Evolutionary conservation across 192 early-diverging fungal genomes (phyloP), one percentile per base, ranked within the genome.

Genomic region (Backusella luteola): DNA sequence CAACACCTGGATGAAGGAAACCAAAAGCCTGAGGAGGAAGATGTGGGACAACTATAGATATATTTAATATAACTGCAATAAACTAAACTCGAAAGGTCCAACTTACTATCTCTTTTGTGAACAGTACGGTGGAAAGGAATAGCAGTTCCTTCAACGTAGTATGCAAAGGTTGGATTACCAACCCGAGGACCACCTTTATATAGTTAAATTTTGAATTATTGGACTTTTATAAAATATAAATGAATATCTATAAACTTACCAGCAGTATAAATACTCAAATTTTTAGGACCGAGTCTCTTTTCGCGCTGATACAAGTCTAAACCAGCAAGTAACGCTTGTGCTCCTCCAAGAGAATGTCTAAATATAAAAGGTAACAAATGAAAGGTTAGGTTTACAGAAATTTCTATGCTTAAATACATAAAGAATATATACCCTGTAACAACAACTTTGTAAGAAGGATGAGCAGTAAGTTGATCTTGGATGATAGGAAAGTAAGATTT

Each of bases 271-370:
- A 73, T 66, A 23, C 34, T 38, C n/a, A 77, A 70, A 49, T 77
- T 77, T 5, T 6, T 49, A 17, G 69, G 53, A 6, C 39, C 36
- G 5, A 77, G 38, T 36, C 76, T 59, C 5, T 7, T 32, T 5
- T 77, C 76, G 4, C 71, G 70, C 26, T 80, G 79, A 34, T 71
- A 74, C 21, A 80, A 66, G 35, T 80, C 79, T 26, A 80, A 23
- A 8, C 69, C 74, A 23, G 73, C 56, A n/a, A 80, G 42, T 23
- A 75, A 29, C 17, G 79, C 79, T 19, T 71, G 29, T 1, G 79
- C 74, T 49, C 79, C 79, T 38, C 79, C 79, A 53, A 80, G 79
- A 6, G 74, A 76, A n/a, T 80, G 79, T 0, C 79, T 76, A 26
- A 67, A 66, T 19, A 38, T 12, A n/a, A 59, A 67, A 39, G 5